Evolutionary conservation across 805 yeast species (phyloP), one percentile per base, ranked within the genome.

Genomic region (Monosporozyma yasuniensis): DNA sequence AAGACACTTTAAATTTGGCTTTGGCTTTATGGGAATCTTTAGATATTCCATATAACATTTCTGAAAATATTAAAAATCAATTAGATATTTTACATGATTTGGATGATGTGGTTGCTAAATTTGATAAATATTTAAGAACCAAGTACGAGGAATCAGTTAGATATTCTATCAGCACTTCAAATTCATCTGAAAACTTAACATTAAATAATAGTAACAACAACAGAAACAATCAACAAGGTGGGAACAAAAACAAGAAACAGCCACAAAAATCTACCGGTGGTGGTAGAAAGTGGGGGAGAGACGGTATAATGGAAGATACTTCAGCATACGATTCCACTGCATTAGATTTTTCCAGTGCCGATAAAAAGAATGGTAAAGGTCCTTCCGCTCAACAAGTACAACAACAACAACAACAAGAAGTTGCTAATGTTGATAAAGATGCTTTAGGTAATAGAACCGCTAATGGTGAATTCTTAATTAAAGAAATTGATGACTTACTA

Each of bases 281-380:
- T n/a, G 66, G 65, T 71, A 61, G 91, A 59, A 80, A 75, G 59
- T 83, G 87, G 87, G 82, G 77, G 23, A 77, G 76, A 28, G 84
- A 81, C 58, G 90, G 89, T 6, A 56, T 68, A 30, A 73, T 70
- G 46, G 73, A 72, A 46, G 84, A 79, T 32, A 68, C 66, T 12
- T 32, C 42, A 8, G 72, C 65, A 10, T 69, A 63, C 19, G 75
- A 71, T 18, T 68, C 69, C 11, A 27, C 19, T 18, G 63, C 65
- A 3, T 63, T 84, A 42, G 90, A 84, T 59, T 83, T 80, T 57
- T 83, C 90, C 0, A 54, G 61, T n/a, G 48, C 50, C 1, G 58
- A 61, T 6, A 56, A 50, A 18, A 53, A 57, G 21, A 56, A 54
- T 16, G 4, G 44, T 8, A 54, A 47, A 2, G 56, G 55, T 22